A percentile compares a stretch with the other conserved stretches of the same genome.
phyloP scores from a whole-genome alignment of 2,329 filamentous ascomycete genomes.

The Cladosporium phlei region DNA sequence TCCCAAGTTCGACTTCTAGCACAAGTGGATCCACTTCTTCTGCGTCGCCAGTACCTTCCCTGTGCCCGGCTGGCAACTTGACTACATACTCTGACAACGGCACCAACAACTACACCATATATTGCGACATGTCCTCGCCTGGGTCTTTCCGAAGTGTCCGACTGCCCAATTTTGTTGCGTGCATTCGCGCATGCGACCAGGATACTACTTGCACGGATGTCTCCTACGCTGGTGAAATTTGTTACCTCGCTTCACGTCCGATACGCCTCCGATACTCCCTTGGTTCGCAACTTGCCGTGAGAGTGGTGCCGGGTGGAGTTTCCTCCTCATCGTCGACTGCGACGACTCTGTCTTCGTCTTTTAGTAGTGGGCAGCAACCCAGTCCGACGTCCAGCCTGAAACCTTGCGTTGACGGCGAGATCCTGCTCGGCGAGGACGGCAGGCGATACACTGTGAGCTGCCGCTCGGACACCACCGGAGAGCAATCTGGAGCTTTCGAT shows the following conservation, averaged over 20 bases:
- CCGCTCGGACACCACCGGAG: slow-evolving; percentile 9
- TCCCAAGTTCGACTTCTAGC: not conserved
- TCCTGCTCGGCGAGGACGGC: not conserved
- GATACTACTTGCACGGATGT: not conserved
- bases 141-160: not conserved
- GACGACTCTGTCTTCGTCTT: not conserved
- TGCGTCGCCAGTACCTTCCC: not conserved
- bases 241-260: not conserved
- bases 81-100: not conserved
- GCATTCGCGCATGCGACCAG: slow-evolving; percentile 3
- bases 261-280: not conserved
- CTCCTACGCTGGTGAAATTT: not conserved
- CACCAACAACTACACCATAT: not conserved
- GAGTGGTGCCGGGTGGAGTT: not conserved
- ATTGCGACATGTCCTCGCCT: slow-evolving; percentile 4
- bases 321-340: not conserved
- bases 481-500: slow-evolving; percentile 6
- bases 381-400: not conserved
- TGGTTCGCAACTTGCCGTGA: not conserved
- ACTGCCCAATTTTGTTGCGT: not conserved
- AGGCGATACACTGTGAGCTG: slow-evolving; percentile 9
- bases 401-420: not conserved
- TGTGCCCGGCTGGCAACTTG: not conserved
- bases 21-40: not conserved
- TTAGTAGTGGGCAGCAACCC: not conserved